Base-by-base conservation (phyloP, 2,329 filamentous ascomycete species). In the Cordyceps militaris region DNA sequence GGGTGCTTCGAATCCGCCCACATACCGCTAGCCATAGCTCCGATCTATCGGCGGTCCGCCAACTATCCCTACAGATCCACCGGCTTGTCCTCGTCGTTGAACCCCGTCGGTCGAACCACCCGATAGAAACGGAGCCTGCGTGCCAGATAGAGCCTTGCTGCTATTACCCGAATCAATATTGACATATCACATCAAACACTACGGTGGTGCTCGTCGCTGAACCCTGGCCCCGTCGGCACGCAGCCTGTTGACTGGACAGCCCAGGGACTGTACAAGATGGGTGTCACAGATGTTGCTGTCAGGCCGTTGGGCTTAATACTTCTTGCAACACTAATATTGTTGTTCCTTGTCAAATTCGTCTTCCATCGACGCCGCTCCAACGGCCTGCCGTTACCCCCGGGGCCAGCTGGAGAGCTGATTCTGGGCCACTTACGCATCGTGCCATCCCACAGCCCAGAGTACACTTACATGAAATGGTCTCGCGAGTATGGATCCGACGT, bases 401-500 rank as follows among this genome's bases (percentile, higher is more conserved):
- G 69, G 0, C 70, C 71, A 6, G 66, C 69, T 1, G 66, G 64
- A 1, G 70, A 73, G 32, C 72, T 72, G 1, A 64, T 80, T 14
- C 65, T 76, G 6, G 78, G 78, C 4, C 76, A 76, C 52, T 62
- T 70, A 6, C 72, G 74, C 3, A 69, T 81, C 56, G 69, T 76
- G 11, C 78, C 70, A 0, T 63, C 64, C 3, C 62, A 68, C 52
- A 67, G 66, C 46, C 67, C 70, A 3, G 68, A 70, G 32, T 65
- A 66, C 47, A 63, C 63, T 5, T 71, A 69, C 56, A 66, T 67
- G 59, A 57, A 59, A 40, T 68, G 66, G 66, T 66, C 65, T 1
- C 59, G 64, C 13, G 59, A 70, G 87, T 71, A 88, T 88, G 69
- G 83, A 1, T 70, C 68, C 23, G 67, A 70, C 34, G 60, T 70